Percentiles rank a stretch among this genome's conserved stretches.
Conservation (phyloP, 2,329 filamentous ascomycete genomes). For the Stagonosporopsis tanaceti region DNA sequence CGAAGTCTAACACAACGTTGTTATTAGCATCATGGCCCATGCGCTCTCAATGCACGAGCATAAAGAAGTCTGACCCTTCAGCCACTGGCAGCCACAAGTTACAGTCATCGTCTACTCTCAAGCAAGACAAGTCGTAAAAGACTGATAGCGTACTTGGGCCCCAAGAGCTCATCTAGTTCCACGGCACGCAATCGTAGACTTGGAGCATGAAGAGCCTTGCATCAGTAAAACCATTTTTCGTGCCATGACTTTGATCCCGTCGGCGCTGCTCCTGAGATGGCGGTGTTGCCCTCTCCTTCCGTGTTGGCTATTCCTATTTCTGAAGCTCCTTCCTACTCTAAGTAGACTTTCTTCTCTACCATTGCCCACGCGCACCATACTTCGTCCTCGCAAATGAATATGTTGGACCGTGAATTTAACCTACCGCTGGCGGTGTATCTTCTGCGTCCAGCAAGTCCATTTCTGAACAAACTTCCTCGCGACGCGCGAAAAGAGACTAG, state of each 20-base stretch:
- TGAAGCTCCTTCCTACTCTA: not conserved
- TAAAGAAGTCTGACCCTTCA: no score
- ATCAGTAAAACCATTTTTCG: not conserved
- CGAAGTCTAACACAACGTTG: not conserved
- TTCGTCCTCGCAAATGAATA: not conserved
- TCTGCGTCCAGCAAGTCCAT: not conserved
- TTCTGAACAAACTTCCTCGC: not conserved
- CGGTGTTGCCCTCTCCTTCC: not conserved
- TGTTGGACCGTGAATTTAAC: not conserved
- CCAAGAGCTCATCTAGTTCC: no score
- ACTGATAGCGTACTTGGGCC: no score
- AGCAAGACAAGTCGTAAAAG: no score
- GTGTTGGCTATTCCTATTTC: not conserved
- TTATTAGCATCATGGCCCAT: not conserved
- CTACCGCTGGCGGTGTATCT: not conserved
- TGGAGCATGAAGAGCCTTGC: no score
- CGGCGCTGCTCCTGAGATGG: not conserved
- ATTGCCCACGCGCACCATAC: not conserved
- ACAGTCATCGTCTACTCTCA: no score
- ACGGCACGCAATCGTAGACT: no score
- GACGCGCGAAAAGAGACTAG: not conserved
- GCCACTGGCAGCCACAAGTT: no score
- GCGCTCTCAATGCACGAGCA: not conserved
- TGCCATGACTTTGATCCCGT: not conserved
- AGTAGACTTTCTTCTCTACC: not conserved